Evolutionary conservation across 495 filamentous ascomycete species (phyloP).

Genomic region (Umbilicaria muhlenbergii): DNA sequence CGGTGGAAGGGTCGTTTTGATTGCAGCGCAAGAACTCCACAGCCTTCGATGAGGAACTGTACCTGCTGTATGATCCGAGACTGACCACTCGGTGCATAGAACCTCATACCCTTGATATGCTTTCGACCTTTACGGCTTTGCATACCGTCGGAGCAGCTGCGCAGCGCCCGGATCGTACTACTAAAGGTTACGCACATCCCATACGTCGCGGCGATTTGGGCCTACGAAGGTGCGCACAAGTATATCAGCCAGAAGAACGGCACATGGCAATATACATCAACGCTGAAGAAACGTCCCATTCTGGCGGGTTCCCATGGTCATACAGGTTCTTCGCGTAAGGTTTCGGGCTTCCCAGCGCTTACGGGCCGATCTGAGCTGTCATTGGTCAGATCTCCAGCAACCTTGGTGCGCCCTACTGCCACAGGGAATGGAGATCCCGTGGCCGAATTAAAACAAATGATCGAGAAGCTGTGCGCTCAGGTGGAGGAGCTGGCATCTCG

Average conservation of each 20-base stretch:
- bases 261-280: conserved; percentile 17
- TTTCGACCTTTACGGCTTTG: conserved; percentile 73
- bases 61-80: conserved; percentile 5
- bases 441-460: conserved; percentile 13
- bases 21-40: too few species aligned
- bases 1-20: neutral
- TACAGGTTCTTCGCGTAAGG: neutral
- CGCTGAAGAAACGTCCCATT: conserved; percentile 13
- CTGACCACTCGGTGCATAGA: conserved; percentile 33
- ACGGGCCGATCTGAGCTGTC: conserved; percentile 13
- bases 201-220: conserved; percentile 45
- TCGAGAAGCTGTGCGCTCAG: conserved; percentile 21
- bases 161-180: conserved; percentile 58
- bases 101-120: conserved; percentile 67
- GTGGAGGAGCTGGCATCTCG: conserved; percentile 14
- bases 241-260: conserved; percentile 9
- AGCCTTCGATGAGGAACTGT: conserved; percentile 5
- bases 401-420: conserved; percentile 4
- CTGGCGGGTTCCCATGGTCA: neutral
- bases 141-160: conserved; percentile 53
- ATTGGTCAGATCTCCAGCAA: conserved; percentile 10
- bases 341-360: conserved; percentile 2
- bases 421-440: conserved; percentile 6
- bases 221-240: conserved; percentile 31
- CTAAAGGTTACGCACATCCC: conserved; percentile 57